Percentiles rank a stretch among this genome's conserved stretches.
phyloP scores from a whole-genome alignment of 768 basidiomycete genomes.

The Podaxis sp. region DNA sequence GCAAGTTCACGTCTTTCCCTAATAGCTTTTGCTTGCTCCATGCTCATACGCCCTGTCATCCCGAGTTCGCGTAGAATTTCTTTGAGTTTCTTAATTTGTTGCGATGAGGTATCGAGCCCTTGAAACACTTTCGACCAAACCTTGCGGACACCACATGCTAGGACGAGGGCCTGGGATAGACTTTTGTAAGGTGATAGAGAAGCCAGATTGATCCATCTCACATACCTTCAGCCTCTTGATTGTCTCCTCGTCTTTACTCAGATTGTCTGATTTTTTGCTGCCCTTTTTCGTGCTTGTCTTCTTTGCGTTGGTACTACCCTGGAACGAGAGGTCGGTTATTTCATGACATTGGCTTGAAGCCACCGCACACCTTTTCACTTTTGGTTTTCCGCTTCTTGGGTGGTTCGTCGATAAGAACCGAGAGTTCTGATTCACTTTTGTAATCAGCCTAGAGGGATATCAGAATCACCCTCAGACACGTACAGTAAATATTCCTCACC shows the following conservation, averaged over 20 bases:
- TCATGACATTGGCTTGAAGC: neutral
- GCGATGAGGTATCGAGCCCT: slow-evolving; percentile 51
- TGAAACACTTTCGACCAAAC: slow-evolving; percentile 75
- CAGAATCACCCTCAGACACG: neutral
- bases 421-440: slow-evolving; percentile 61
- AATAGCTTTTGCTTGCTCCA: slow-evolving; percentile 81
- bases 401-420: slow-evolving; percentile 59
- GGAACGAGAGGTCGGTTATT: neutral
- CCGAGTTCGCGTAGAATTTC: slow-evolving; percentile 70
- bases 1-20: slow-evolving; percentile 72
- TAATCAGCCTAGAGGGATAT: slow-evolving; percentile 14
- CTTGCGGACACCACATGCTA: slow-evolving; percentile 77
- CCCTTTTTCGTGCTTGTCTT: slow-evolving; percentile 26
- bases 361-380: slow-evolving; percentile 26
- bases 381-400: slow-evolving; percentile 45
- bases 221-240: slow-evolving; percentile 74
- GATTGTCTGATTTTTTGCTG: slow-evolving; percentile 32
- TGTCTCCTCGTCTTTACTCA: slow-evolving; percentile 67
- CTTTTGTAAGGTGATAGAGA: neutral
- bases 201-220: neutral
- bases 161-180: slow-evolving; percentile 55
- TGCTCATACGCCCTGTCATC: slow-evolving; percentile 74
- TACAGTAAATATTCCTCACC: neutral
- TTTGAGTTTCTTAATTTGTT: slow-evolving; percentile 67
- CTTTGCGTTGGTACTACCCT: slow-evolving; percentile 20